Evolutionary conservation across 192 early-diverging fungal species (phyloP).

Genomic region (Kickxella alabastrina): DNA sequence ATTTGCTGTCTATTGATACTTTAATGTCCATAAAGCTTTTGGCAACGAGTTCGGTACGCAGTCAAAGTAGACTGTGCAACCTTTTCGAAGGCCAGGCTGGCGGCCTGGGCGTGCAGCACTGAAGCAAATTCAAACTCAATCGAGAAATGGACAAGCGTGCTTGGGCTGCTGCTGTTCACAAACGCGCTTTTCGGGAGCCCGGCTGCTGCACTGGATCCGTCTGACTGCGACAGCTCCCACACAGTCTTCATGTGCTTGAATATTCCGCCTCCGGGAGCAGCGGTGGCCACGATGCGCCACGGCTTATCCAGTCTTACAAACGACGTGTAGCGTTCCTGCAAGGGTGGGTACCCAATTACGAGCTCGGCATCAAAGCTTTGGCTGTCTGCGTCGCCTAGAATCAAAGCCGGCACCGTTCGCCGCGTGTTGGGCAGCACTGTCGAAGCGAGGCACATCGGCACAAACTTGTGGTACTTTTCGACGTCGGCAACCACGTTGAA

Average conservation of each 20-base stretch:
- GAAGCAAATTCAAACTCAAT: conserved; percentile 83
- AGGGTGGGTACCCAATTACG: conserved; percentile 71
- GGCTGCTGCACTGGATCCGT: not conserved
- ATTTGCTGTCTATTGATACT: not conserved
- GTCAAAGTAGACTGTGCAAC: conserved; percentile 55
- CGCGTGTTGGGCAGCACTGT: conserved; percentile 32
- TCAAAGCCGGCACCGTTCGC: too few relatives aligned
- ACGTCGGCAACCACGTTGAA: conserved; percentile 81
- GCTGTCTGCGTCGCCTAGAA: not conserved
- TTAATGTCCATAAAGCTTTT: conserved; percentile 21
- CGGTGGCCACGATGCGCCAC: conserved; percentile 56
- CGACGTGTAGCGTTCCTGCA: conserved; percentile 77
- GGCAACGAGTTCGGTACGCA: conserved; percentile 37
- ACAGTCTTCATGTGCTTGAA: conserved; percentile 38
- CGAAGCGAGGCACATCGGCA: conserved; percentile 78
- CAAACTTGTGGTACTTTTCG: conserved; percentile 72
- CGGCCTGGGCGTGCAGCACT: conserved; percentile 72
- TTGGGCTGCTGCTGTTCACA: not conserved
- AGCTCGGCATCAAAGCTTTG: conserved; percentile 62
- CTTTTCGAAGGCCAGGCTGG: conserved; percentile 74
- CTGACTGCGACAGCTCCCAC: conserved; percentile 23
- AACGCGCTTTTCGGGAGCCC: too few relatives aligned
- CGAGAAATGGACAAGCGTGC: conserved; percentile 61
- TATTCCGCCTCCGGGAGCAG: conserved; percentile 33
- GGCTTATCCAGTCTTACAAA: conserved; percentile 65